phyloP scores from a whole-genome alignment of 1,284 basidiomycete genomes.

The Cryptococcus floricola region DNA sequence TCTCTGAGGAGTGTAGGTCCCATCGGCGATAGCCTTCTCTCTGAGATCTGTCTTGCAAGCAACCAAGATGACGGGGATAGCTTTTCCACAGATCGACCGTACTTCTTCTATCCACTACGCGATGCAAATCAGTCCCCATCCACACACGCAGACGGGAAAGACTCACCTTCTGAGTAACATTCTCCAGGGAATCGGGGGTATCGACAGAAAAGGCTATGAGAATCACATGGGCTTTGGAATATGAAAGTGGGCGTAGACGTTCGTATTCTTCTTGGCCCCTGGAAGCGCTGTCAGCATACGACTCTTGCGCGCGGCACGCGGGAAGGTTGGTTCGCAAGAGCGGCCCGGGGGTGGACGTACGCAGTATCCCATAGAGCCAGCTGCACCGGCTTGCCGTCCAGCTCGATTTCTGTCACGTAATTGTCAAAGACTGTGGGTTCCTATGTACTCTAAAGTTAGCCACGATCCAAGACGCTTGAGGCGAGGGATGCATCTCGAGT shows the following conservation, averaged over 20 bases:
- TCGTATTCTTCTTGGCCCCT: constrained; percentile 98
- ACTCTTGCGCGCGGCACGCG: too few relatives aligned
- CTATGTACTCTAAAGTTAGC: constrained; percentile 10
- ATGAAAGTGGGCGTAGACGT: constrained; percentile 87
- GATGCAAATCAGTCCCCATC: neutral
- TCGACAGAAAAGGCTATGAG: constrained; percentile 95
- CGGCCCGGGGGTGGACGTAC: constrained; percentile 55
- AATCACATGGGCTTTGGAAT: constrained; percentile 97
- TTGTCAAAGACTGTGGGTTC: constrained; percentile 87
- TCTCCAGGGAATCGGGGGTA: constrained; percentile 93
- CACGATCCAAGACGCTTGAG: neutral
- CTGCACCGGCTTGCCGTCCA: constrained; percentile 95
- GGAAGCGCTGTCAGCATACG: constrained; percentile 15
- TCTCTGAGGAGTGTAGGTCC: constrained; percentile 39
- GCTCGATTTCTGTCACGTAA: constrained; percentile 94
- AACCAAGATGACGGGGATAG: constrained; percentile 55
- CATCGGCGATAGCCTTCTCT: constrained; percentile 49
- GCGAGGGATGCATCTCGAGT: neutral
- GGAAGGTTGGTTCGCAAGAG: too few relatives aligned
- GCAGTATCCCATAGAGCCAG: constrained; percentile 96
- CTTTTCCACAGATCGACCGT: constrained; percentile 74
- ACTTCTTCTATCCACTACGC: constrained; percentile 96
- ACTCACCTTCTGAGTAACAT: constrained; percentile 82
- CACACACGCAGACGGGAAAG: neutral
- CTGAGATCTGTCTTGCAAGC: constrained; percentile 55